These are phyloP conservation scores for Neckera pumila DNA, from an alignment of 225 moss, liverwort and hornwort genomes.

Conservation along the genomic window DNA sequence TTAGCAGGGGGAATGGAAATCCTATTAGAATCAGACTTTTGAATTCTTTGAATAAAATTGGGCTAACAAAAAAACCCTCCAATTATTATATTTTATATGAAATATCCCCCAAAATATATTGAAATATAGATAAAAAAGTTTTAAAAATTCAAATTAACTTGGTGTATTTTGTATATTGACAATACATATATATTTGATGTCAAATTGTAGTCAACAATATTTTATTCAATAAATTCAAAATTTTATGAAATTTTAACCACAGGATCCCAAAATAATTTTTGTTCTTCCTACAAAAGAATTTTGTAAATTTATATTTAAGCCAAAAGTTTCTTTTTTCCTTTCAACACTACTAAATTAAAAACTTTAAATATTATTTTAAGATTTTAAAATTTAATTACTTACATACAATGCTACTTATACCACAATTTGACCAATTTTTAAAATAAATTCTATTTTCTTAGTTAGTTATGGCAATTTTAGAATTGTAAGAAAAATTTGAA, in stretches of 20 bases:
- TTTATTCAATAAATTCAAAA: no score
- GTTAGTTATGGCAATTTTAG: no score
- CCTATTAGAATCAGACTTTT: neutral
- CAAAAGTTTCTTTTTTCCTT: neutral
- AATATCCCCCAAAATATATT: neutral
- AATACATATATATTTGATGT: no score
- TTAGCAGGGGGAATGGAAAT: neutral
- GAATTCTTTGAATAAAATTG: neutral
- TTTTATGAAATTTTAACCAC: neutral
- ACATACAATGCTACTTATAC: neutral
- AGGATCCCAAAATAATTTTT: rapidly evolving
- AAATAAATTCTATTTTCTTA: neutral
- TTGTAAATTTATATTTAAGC: neutral
- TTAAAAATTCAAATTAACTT: no score
- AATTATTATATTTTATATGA: neutral
- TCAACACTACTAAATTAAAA: neutral
- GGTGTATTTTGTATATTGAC: no score
- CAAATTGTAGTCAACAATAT: no score
- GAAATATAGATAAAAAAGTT: neutral
- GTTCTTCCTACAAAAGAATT: neutral
- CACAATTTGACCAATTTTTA: neutral
- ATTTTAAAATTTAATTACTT: neutral
- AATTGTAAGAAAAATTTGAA: no score
- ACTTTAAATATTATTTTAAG: neutral
- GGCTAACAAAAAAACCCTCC: neutral